Conservation (phyloP, 2,329 filamentous ascomycete species). For the Tolypocladium album region DNA sequence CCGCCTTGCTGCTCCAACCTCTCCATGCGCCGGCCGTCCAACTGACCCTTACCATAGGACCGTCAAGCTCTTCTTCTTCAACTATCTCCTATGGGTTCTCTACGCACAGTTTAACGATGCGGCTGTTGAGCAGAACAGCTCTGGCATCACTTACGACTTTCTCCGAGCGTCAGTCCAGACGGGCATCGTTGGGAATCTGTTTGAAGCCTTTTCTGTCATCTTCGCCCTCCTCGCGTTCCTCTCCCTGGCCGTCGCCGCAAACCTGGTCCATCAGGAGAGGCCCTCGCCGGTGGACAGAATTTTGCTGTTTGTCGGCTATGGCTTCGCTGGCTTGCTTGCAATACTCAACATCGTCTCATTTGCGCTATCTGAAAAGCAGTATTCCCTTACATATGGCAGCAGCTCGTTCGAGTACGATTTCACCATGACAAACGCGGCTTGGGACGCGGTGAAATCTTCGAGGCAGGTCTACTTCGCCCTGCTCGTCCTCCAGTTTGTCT, state of each 20-base stretch:
- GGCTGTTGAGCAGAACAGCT: not conserved
- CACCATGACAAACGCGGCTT: not conserved
- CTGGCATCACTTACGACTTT: not conserved
- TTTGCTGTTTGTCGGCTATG: constrained; percentile 7
- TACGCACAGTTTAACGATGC: not conserved
- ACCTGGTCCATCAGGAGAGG: constrained; percentile 6
- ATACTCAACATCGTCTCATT: constrained; percentile 8
- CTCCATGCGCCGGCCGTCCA: not conserved
- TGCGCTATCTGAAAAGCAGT: constrained; percentile 8
- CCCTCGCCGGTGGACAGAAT: constrained; percentile 4
- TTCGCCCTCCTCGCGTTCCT: constrained; percentile 14
- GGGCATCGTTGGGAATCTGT: constrained; percentile 1
- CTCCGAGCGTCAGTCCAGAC: not conserved
- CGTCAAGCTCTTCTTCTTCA: not conserved
- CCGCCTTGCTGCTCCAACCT: not conserved
- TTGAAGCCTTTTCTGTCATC: constrained; percentile 4
- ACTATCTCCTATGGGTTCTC: not conserved
- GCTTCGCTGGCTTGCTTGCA: constrained; percentile 5
- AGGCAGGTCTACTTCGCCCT: constrained; percentile 5
- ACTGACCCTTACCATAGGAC: not conserved
- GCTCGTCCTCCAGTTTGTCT: constrained; percentile 7
- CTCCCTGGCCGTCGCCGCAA: constrained; percentile 10
- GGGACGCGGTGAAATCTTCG: not conserved
- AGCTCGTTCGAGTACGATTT: not conserved
- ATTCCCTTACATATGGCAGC: not conserved